A percentile compares a stretch with the other conserved stretches of the same genome.
Conservation (phyloP, 352 stramenopile species). For the Phytopythium cucurbitacearum region DNA sequence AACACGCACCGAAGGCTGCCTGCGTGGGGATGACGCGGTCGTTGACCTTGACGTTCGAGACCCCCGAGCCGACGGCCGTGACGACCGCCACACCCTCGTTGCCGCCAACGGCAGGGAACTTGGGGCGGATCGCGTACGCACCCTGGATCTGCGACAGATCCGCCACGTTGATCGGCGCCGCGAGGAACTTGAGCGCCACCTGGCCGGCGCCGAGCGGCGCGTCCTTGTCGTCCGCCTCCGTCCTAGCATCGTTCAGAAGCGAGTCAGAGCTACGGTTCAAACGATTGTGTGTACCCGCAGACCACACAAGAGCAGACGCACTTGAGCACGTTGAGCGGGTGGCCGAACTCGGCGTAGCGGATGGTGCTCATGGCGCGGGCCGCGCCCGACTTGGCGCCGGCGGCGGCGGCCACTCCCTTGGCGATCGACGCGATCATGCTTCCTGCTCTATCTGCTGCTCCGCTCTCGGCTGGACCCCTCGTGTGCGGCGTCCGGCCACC, state of each 20-base stretch:
- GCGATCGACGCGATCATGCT: conserved; percentile 58
- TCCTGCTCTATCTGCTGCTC: neutral
- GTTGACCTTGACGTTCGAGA: conserved; percentile 82
- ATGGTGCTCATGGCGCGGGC: conserved; percentile 70
- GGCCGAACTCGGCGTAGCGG: conserved; percentile 69
- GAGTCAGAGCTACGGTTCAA: neutral
- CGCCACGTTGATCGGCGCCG: conserved; percentile 84
- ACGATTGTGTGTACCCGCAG: too few species aligned
- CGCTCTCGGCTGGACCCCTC: neutral
- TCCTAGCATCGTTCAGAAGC: conserved; percentile 21
- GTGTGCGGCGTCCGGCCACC: neutral
- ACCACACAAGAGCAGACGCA: conserved; percentile 12
- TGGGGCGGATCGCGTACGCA: conserved; percentile 71
- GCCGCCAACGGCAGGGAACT: conserved; percentile 74
- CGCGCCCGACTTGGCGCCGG: conserved; percentile 20
- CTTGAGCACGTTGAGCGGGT: conserved; percentile 63
- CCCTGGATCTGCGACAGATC: conserved; percentile 88
- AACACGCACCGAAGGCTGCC: conserved; percentile 46
- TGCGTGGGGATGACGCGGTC: conserved; percentile 80
- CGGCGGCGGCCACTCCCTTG: conserved; percentile 38
- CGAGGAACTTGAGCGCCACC: conserved; percentile 86
- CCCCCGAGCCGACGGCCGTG: conserved; percentile 71
- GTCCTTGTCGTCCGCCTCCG: conserved; percentile 63
- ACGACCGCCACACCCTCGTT: conserved; percentile 87
- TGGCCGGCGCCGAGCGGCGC: conserved; percentile 41